phyloP scores from a whole-genome alignment of 176 grass and related monocot species.

The Oryza meyeriana region DNA sequence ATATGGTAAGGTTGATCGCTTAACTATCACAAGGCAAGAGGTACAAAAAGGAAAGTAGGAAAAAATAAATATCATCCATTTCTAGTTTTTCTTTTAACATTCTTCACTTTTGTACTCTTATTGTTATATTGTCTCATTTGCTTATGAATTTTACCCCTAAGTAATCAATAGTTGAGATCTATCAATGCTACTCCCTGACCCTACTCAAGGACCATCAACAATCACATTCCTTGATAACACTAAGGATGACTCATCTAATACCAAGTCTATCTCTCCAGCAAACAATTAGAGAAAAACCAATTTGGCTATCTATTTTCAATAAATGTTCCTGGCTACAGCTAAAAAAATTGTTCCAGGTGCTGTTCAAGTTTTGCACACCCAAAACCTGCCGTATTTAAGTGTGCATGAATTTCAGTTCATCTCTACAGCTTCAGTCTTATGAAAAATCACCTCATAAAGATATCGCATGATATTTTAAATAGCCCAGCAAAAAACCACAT shows the following conservation, averaged over 20 bases:
- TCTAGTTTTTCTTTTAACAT: background rate
- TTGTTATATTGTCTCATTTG: background rate
- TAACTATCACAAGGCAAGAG: conserved; percentile 5
- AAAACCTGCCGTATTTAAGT: background rate
- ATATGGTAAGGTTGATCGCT: background rate
- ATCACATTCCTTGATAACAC: background rate
- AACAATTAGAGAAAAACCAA: background rate
- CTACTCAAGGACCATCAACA: background rate
- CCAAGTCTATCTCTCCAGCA: background rate
- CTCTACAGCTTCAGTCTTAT: conserved; percentile 4
- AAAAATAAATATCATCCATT: background rate
- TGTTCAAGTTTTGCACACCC: background rate
- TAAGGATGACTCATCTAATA: background rate
- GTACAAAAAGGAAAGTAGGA: background rate
- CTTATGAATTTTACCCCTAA: background rate
- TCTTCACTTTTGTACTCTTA: background rate
- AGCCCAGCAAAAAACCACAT: background rate
- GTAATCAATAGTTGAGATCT: background rate
- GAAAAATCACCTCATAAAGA: background rate
- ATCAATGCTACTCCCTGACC: background rate
- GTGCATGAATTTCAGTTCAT: background rate
- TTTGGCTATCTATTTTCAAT: background rate
- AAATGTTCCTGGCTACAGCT: background rate
- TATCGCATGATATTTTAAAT: background rate
- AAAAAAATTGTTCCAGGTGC: background rate